Evolutionary conservation across 257 asterid species (phyloP).

Genomic region (Verbascum thapsus): DNA sequence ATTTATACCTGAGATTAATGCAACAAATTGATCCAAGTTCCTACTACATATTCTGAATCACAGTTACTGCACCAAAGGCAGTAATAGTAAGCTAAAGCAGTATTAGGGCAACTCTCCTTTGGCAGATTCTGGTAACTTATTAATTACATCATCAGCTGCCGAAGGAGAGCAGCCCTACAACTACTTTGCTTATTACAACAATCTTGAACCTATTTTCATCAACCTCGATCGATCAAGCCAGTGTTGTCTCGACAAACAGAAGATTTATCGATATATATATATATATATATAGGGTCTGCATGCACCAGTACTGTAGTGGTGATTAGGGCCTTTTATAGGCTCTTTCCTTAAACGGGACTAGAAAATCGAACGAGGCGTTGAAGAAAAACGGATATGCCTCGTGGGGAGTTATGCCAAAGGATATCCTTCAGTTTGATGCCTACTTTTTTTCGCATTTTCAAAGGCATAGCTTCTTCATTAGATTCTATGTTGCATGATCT

Average conservation of each 20-base stretch:
- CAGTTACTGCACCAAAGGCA: no score
- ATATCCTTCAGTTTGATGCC: conserved; percentile 32
- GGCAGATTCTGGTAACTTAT: conserved; percentile 30
- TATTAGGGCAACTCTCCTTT: conserved; percentile 56
- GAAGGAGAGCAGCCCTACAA: conserved; percentile 43
- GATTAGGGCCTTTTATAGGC: not conserved
- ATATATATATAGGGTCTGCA: not conserved
- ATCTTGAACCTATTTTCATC: no score
- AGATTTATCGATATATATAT: not conserved
- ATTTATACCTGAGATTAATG: no score
- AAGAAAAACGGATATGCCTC: conserved; percentile 30
- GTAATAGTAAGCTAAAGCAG: conserved; percentile 32
- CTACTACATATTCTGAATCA: no score
- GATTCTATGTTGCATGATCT: conserved; percentile 13
- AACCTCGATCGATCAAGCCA: no score
- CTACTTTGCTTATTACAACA: conserved; percentile 31
- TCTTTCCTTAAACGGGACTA: not conserved
- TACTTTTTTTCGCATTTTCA: conserved; percentile 8
- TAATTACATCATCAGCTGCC: conserved; percentile 33
- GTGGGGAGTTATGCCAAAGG: conserved; percentile 31
- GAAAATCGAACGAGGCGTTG: conserved; percentile 20
- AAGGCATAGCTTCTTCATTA: conserved; percentile 6
- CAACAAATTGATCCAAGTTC: no score
- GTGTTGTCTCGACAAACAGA: not conserved
- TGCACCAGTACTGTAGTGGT: no score